Base-by-base conservation (phyloP, 495 filamentous ascomycete species). In the Penicillium maclennaniae region DNA sequence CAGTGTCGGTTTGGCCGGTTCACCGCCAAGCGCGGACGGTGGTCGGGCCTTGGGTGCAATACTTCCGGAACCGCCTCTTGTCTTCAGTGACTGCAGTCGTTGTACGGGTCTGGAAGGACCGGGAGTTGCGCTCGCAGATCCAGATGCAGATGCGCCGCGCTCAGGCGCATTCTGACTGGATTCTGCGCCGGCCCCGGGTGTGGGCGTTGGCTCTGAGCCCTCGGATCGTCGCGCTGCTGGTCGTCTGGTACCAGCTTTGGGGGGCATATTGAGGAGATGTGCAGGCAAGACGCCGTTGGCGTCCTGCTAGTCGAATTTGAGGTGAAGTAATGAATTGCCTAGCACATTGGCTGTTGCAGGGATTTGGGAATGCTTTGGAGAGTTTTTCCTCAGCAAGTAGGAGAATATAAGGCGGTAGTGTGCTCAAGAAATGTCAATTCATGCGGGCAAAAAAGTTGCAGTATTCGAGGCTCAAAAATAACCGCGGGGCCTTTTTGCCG, bases 71-170 rank as follows among this genome's bases (percentile, higher is more conserved):
- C 70, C 65, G 12, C 64, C 55, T 27, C 70, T 69, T 59, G 67
- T 74, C 23, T 74, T 77, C 25, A 76, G 54, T 1, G 73, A 69
- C 53, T 76, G 72, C 8, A 78, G 63, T 17, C 75, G 72, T 56
- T 76, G 73, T 19, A 74, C 73, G 1, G 70, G 62, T 51, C 71
- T 62, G 16, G 67, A 40, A 9, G 60, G 43, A 27, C 53, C 61
- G 25, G 60, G 49, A 0, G 58, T 56, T 23, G 58, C 46, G 37
- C 53, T 61, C 39, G 42, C 23, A 23, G 23, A 23, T 23, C 2
- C 23, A 23, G 23, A 50, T 2, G 42, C 45, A 26, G 36, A 51
- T 39, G 46, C 36, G 17, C 38, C n/a, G 49, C 20, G 46, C 19
- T 27, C 37, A 37, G 52, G 47, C 38, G 45, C 27, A 51, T 60